Base-by-base conservation (phyloP, 2,329 filamentous ascomycete genomes). In the Plenodomus biglobosus region DNA sequence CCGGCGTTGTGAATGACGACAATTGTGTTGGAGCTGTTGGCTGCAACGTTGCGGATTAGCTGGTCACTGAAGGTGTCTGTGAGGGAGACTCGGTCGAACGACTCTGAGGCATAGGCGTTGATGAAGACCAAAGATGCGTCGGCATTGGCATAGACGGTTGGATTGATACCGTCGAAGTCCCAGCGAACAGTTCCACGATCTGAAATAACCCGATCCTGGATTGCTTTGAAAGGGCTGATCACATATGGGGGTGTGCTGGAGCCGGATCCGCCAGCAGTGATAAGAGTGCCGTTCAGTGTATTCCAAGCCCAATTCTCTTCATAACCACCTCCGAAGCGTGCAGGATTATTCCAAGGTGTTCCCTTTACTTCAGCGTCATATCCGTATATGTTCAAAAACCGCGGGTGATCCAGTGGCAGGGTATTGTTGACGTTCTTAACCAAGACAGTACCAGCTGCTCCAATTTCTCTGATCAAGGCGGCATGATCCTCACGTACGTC, bases 111-210 rank as follows among this genome's bases (percentile, higher is more conserved):
- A 54, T 70, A 78, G 11, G 62, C 78, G 76, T 84, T 85, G 48
- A 84, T 71, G 67, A 84, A 83, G 15, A 84, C 80, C 4, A 84
- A 67, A 59, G 53, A 75, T 5, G 80, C 78, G 7, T 76, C 72
- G 2, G 74, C 52, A 18, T 63, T 64, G 30, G 58, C 59, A 24
- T 65, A 66, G 8, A 66, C 52, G 6, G 58, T 57, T 0, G 68
- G 66, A 15, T 67, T 68, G 16, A 65, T 51, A 2, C 61, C 57
- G 19, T 62, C 61, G 30, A 71, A 71, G 43, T 71, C 68, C 66
- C 67, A 71, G 10, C 65, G 64, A 2, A 72, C 49, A n/a, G 61
- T 65, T 10, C 64, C 68, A 2, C 62, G 58, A 20, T 67, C 61
- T 17, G 63, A 52, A 11, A 61, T 59, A 19, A 64, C 59, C 10